Evolutionary conservation across 75 land plant species (phyloP).

Genomic region (Adiantum capillusveneris): DNA sequence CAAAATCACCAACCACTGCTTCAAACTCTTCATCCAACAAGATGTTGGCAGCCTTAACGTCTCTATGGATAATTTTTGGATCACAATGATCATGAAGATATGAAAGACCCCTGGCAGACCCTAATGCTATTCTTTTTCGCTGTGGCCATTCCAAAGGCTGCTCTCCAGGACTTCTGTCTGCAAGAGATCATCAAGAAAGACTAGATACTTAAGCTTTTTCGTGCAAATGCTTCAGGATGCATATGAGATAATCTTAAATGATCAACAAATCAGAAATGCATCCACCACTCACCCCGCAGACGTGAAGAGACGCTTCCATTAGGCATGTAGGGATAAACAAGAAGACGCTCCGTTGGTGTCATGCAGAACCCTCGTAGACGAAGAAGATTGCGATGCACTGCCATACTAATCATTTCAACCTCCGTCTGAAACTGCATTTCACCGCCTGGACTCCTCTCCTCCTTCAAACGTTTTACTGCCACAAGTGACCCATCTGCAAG

Average conservation of each 20-base stretch:
- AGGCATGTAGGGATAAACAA: constrained; percentile 83
- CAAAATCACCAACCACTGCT: constrained; percentile 92
- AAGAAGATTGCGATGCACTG: constrained; percentile 73
- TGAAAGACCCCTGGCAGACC: constrained; percentile 80
- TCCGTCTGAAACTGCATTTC: constrained; percentile 74
- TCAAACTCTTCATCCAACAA: constrained; percentile 79
- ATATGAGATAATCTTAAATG: constrained; percentile 1
- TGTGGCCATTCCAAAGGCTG: constrained; percentile 70
- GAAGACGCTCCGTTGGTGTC: constrained; percentile 78
- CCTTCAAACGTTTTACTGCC: constrained; percentile 79
- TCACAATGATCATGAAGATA: constrained; percentile 91
- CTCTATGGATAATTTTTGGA: constrained; percentile 82
- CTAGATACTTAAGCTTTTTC: not conserved
- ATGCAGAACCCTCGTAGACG: constrained; percentile 78
- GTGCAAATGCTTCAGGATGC: too few species aligned
- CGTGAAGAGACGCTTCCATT: constrained; percentile 89
- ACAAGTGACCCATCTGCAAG: constrained; percentile 79
- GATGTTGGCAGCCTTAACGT: constrained; percentile 88
- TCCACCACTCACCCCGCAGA: constrained; percentile 47
- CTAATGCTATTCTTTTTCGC: constrained; percentile 61
- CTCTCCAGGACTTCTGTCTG: constrained; percentile 51
- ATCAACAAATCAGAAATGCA: not conserved
- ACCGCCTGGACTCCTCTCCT: constrained; percentile 75
- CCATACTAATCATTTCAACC: constrained; percentile 90
- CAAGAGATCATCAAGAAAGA: constrained; percentile 2